A percentile compares a stretch with the other conserved stretches of the same genome.
Evolutionary conservation across 768 basidiomycete species (phyloP).

Genomic region (Rhizopogon sp.): DNA sequence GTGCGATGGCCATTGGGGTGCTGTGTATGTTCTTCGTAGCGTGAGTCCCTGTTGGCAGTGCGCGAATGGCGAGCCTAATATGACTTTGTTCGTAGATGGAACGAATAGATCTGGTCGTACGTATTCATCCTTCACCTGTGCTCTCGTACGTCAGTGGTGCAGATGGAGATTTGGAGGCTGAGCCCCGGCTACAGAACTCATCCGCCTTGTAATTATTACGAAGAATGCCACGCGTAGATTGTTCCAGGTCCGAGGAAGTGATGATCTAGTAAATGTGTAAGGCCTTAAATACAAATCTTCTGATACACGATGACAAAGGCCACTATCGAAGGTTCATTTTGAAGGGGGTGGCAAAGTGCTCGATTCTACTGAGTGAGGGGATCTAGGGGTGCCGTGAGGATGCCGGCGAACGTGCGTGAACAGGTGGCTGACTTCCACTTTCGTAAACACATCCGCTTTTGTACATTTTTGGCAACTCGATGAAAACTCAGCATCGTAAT

Average conservation of each 20-base stretch:
- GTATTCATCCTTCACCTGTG: conserved; percentile 1
- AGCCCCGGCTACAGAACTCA: background rate
- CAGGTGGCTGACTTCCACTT: conserved; percentile 16
- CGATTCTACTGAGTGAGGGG: background rate
- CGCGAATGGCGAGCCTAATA: background rate
- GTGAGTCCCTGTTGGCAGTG: conserved; percentile 45
- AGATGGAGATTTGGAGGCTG: conserved; percentile 1
- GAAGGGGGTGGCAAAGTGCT: background rate
- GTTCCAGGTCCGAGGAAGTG: background rate
- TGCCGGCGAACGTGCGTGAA: conserved; percentile 36
- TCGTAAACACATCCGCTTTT: conserved; percentile 11
- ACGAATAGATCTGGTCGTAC: conserved; percentile 48
- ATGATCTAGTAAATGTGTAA: background rate
- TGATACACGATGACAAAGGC: background rate
- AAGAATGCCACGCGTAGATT: background rate
- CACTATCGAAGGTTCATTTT: background rate
- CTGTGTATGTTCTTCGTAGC: conserved; percentile 89
- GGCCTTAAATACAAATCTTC: background rate
- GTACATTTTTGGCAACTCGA: conserved; percentile 14
- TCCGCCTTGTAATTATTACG: background rate
- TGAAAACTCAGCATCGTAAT: conserved; percentile 20
- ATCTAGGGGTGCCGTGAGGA: conserved; percentile 17
- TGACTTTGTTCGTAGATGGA: conserved; percentile 51
- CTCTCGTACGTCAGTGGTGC: conserved; percentile 4
- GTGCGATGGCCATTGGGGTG: conserved; percentile 88